Conservation (phyloP, 371 early-diverging fungal genomes). For the Mucor piriformis region DNA sequence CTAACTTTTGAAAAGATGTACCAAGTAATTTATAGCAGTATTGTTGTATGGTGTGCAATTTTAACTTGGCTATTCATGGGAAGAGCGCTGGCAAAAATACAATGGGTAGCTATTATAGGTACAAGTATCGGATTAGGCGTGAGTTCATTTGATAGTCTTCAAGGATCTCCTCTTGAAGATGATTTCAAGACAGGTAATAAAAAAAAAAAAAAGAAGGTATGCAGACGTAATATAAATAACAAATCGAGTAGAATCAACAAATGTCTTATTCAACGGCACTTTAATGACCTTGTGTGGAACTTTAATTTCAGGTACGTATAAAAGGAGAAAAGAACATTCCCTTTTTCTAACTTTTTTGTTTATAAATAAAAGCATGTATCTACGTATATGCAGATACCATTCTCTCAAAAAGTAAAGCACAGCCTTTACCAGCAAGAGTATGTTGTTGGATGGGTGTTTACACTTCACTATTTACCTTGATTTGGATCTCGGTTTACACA, state of each 20-base stretch:
- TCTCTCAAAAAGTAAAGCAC: constrained; percentile 43
- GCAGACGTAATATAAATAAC: background rate
- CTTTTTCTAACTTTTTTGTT: background rate
- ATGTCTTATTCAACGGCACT: constrained; percentile 41
- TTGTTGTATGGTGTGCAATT: constrained; percentile 80
- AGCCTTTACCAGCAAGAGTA: constrained; percentile 49
- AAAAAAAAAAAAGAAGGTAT: constrained; percentile 1
- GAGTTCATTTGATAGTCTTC: constrained; percentile 50
- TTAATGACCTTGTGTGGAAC: constrained; percentile 56
- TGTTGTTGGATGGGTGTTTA: constrained; percentile 59
- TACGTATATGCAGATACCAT: constrained; percentile 57
- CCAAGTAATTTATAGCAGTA: constrained; percentile 73
- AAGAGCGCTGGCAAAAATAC: constrained; percentile 52
- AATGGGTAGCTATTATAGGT: constrained; percentile 71
- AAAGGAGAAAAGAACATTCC: background rate
- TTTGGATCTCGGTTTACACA: constrained; percentile 50
- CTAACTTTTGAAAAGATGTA: constrained; percentile 50
- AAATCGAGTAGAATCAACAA: background rate
- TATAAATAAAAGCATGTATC: constrained; percentile 36
- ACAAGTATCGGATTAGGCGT: constrained; percentile 69
- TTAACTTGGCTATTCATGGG: constrained; percentile 63
- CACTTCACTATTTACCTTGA: constrained; percentile 40
- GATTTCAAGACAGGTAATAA: background rate
- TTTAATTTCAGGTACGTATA: constrained; percentile 50
- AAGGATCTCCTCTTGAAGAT: constrained; percentile 8